These are phyloP conservation scores for Petunia axillaris DNA, from an alignment of 257 asterid species.

Conservation along the genomic window DNA sequence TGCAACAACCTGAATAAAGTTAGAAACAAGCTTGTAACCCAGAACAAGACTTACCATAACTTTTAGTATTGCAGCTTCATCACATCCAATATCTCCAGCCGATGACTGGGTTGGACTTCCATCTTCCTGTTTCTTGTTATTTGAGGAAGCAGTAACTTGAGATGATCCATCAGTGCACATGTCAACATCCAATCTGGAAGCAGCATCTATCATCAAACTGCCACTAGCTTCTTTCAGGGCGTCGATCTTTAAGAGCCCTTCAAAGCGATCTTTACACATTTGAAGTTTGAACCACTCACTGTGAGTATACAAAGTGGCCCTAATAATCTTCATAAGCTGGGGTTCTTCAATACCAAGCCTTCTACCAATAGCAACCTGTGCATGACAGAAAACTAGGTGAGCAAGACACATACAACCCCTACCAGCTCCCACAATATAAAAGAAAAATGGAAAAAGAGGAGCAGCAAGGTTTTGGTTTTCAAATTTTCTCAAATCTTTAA, in stretches of 20 bases:
- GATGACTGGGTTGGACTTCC: slow-evolving; percentile 74
- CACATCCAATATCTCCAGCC: slow-evolving; percentile 65
- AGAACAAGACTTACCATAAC: slow-evolving; percentile 79
- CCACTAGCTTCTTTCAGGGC: slow-evolving; percentile 68
- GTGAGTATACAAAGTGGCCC: slow-evolving; percentile 76
- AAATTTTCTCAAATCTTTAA: not conserved
- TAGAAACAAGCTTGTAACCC: not conserved
- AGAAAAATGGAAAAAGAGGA: not conserved
- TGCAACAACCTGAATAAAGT: not conserved
- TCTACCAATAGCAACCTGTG: slow-evolving; percentile 88
- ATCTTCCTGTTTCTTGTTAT: slow-evolving; percentile 68
- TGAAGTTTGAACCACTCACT: slow-evolving; percentile 96
- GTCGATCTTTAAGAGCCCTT: slow-evolving; percentile 75
- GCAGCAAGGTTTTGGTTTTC: not conserved
- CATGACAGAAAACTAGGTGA: slow-evolving; percentile 22
- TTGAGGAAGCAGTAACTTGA: slow-evolving; percentile 66
- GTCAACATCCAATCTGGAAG: slow-evolving; percentile 59
- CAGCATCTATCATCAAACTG: slow-evolving; percentile 57
- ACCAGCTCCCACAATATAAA: not conserved
- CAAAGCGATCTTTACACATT: slow-evolving; percentile 95
- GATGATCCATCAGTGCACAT: slow-evolving; percentile 77
- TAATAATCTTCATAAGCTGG: slow-evolving; percentile 87
- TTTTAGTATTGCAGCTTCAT: slow-evolving; percentile 88
- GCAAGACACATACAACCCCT: not conserved
- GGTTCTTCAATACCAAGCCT: slow-evolving; percentile 92